Conservation (phyloP, 257 asterid genomes). For the Nicotiana tomentosiformis region DNA sequence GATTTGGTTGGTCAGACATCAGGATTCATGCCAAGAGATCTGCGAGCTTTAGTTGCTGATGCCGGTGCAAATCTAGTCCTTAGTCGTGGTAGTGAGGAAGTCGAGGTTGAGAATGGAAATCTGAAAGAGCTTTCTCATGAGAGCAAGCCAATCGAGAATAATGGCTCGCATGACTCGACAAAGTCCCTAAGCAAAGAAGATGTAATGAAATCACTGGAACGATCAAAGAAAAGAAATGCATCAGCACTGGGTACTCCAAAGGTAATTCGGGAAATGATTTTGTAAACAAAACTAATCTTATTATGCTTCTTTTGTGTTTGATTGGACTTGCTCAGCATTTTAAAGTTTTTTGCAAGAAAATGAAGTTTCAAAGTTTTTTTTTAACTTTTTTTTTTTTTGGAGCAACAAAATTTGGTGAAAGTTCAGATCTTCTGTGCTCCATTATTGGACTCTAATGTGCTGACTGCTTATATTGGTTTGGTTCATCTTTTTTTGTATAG, state of each 20-base stretch:
- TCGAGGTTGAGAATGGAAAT: constrained; percentile 34
- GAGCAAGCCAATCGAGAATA: constrained; percentile 29
- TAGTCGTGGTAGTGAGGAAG: constrained; percentile 19
- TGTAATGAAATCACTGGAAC: constrained; percentile 76
- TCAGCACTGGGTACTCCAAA: constrained; percentile 95
- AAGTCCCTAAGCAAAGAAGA: constrained; percentile 54
- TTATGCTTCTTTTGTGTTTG: neutral
- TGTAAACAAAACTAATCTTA: neutral
- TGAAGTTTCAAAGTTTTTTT: neutral
- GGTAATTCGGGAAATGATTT: constrained; percentile 34
- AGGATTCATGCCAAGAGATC: constrained; percentile 95
- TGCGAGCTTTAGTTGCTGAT: constrained; percentile 83
- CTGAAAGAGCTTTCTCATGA: constrained; percentile 24
- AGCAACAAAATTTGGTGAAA: neutral
- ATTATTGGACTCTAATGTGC: neutral
- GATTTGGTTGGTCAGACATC: constrained; percentile 94
- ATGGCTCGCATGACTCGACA: constrained; percentile 29
- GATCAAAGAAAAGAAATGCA: constrained; percentile 91
- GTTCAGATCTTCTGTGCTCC: neutral
- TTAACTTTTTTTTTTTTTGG: neutral
- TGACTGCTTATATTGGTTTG: neutral
- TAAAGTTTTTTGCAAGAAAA: neutral
- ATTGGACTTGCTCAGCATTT: neutral
- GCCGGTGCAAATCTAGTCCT: constrained; percentile 65
- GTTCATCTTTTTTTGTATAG: neutral